Conservation (phyloP, 805 yeast species). For the Cyberlindnera galapagoensis region DNA sequence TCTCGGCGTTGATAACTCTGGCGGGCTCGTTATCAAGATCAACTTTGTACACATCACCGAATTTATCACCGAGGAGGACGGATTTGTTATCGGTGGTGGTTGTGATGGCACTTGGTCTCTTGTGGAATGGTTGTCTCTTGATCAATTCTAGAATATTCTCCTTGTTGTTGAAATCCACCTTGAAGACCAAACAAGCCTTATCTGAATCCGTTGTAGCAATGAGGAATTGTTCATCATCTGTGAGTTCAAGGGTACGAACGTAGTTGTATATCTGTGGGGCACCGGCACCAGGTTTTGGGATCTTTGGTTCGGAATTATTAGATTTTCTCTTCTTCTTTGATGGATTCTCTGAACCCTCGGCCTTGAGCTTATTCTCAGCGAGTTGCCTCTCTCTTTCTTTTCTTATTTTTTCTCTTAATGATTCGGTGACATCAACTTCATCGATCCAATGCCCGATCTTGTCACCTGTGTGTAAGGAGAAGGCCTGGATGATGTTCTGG, state of each 20-base stretch:
- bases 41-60: conserved; percentile 85
- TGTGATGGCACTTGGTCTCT: conserved; percentile 87
- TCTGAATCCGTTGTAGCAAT: conserved; percentile 76
- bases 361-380: conserved; percentile 26
- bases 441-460: conserved; percentile 61
- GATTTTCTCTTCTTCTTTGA: conserved; percentile 28
- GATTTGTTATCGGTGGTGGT: conserved; percentile 51
- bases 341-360: conserved; percentile 24
- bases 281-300: conserved; percentile 61
- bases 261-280: conserved; percentile 63
- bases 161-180: conserved; percentile 24
- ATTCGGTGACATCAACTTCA: conserved; percentile 40
- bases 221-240: conserved; percentile 46
- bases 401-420: conserved; percentile 42
- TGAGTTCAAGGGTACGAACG: conserved; percentile 55
- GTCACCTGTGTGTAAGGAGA: conserved; percentile 32
- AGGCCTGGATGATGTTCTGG: conserved; percentile 54
- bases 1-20: conserved; percentile 33
- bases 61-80: conserved; percentile 82
- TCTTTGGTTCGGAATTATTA: conserved; percentile 38
- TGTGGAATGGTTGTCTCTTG: conserved; percentile 77
- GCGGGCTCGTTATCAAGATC: conserved; percentile 33
- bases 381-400: conserved; percentile 30
- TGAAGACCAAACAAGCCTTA: conserved; percentile 67
- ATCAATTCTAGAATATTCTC: conserved; percentile 38